Conservation (phyloP, 2,329 filamentous ascomycete genomes). For the Aspergillus ruber region DNA sequence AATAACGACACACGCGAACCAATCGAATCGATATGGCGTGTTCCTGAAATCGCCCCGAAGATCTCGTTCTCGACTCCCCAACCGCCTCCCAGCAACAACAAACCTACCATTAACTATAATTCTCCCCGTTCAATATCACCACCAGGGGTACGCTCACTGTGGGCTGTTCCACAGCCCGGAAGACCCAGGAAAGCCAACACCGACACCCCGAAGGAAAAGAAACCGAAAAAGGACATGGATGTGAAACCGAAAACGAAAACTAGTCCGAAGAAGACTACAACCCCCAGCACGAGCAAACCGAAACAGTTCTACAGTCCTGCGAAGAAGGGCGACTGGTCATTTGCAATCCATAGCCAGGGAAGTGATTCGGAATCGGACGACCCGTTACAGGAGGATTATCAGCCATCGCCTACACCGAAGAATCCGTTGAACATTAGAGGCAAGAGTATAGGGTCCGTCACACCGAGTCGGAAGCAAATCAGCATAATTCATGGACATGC, state of each 20-base stretch:
- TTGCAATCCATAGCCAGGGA: slow-evolving; percentile 26
- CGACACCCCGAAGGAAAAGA: slow-evolving; percentile 14
- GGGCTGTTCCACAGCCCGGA: slow-evolving; percentile 23
- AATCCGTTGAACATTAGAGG: slow-evolving; percentile 16
- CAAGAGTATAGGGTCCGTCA: slow-evolving; percentile 7
- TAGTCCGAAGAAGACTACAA: slow-evolving; percentile 13
- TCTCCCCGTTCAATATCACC: slow-evolving; percentile 24
- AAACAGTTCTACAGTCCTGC: slow-evolving; percentile 15
- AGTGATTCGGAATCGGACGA: slow-evolving; percentile 35
- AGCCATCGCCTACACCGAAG: slow-evolving; percentile 26
- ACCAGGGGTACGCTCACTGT: slow-evolving; percentile 30
- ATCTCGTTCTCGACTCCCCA: slow-evolving; percentile 8
- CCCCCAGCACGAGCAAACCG: neutral
- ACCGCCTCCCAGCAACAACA: neutral
- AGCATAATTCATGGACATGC: neutral
- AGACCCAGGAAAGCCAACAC: slow-evolving; percentile 17
- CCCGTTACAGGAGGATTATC: slow-evolving; percentile 31
- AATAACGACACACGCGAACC: slow-evolving; percentile 5
- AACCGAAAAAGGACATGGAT: slow-evolving; percentile 13
- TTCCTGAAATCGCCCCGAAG: slow-evolving; percentile 22
- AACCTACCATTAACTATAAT: slow-evolving; percentile 2
- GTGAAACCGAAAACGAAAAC: slow-evolving; percentile 13
- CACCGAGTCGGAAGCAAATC: slow-evolving; percentile 4
- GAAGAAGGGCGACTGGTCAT: slow-evolving; percentile 30
- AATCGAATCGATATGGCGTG: slow-evolving; percentile 24